Percentiles rank a stretch among this genome's conserved stretches.
Evolutionary conservation across 495 filamentous ascomycete species (phyloP).

Genomic region (Sabuloglossum arenarium): DNA sequence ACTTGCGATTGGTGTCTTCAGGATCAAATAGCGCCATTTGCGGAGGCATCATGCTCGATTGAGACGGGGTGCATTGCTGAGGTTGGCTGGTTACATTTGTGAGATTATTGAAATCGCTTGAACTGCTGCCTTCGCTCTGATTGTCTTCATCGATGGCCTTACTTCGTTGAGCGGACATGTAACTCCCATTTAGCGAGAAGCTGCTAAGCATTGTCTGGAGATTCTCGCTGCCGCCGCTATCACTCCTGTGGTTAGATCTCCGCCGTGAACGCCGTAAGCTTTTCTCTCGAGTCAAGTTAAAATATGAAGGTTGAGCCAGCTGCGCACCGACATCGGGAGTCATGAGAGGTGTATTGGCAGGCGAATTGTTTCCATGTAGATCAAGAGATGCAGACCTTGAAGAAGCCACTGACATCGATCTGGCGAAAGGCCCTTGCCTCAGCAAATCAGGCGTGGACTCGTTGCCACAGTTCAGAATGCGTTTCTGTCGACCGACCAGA

Average conservation of each 20-base stretch:
- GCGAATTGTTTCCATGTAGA: conserved; percentile 58
- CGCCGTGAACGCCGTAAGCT: conserved; percentile 44
- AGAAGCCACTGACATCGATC: conserved; percentile 67
- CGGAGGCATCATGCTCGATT: conserved; percentile 69
- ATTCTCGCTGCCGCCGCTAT: conserved; percentile 74
- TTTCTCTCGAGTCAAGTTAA: conserved; percentile 51
- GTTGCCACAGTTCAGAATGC: conserved; percentile 57
- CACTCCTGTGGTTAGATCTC: conserved; percentile 74
- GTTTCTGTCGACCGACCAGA: conserved; percentile 84
- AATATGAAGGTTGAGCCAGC: conserved; percentile 75
- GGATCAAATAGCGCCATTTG: conserved; percentile 94
- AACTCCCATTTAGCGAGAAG: conserved; percentile 48
- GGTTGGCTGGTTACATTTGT: conserved; percentile 17
- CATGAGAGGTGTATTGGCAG: conserved; percentile 67
- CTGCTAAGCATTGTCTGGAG: conserved; percentile 65
- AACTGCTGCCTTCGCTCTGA: conserved; percentile 41
- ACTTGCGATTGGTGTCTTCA: conserved; percentile 76
- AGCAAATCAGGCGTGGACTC: conserved; percentile 78
- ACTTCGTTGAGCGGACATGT: conserved; percentile 8
- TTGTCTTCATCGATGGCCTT: conserved; percentile 46
- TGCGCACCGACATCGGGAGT: conserved; percentile 52
- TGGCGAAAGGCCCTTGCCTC: conserved; percentile 77
- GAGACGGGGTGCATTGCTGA: conserved; percentile 36
- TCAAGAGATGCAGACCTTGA: conserved; percentile 95
- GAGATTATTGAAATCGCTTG: conserved; percentile 34